A percentile compares a stretch with the other conserved stretches of the same genome.
Evolutionary conservation across 164 flowering plant species (phyloP).

Genomic region (Aristolochia contorta): DNA sequence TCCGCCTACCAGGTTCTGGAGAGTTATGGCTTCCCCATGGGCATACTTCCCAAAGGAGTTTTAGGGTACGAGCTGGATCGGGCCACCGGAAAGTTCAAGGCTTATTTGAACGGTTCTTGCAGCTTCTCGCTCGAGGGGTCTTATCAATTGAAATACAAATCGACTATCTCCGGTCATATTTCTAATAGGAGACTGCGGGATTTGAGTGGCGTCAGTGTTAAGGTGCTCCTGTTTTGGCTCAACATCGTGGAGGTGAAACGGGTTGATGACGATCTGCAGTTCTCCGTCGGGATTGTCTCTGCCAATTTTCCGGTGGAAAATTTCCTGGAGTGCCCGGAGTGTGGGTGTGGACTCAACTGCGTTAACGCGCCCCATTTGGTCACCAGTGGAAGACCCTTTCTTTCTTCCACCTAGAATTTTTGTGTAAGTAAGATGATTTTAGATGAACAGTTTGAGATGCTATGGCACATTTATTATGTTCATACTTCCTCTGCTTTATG

Average conservation of each 20-base stretch:
- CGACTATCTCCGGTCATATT: conserved; percentile 38
- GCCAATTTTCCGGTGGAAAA: conserved; percentile 38
- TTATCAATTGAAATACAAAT: conserved; percentile 36
- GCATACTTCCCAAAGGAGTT: conserved; percentile 53
- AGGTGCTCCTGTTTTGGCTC: conserved; percentile 49
- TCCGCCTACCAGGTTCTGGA: conserved; percentile 31
- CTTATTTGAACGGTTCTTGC: conserved; percentile 32
- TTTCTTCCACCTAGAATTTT: conserved; percentile 1
- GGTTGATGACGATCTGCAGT: conserved; percentile 31
- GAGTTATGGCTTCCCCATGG: conserved; percentile 40
- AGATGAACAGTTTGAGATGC: too few relatives aligned
- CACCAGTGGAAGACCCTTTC: conserved; percentile 3
- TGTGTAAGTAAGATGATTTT: background rate
- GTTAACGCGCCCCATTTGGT: background rate
- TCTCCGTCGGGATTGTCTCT: conserved; percentile 59
- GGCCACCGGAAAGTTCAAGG: conserved; percentile 46
- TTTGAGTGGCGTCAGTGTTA: conserved; percentile 46
- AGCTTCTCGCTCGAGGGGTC: conserved; percentile 36
- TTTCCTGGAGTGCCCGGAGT: conserved; percentile 42
- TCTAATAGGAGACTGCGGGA: conserved; percentile 24
- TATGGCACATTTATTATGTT: too few relatives aligned
- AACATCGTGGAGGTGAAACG: conserved; percentile 39
- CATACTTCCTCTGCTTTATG: too few relatives aligned
- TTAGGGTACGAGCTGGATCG: conserved; percentile 39
- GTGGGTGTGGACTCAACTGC: conserved; percentile 59